A percentile compares a stretch with the other conserved stretches of the same genome.
Conservation (phyloP, 2,329 filamentous ascomycete species). For the Monilinia laxa region DNA sequence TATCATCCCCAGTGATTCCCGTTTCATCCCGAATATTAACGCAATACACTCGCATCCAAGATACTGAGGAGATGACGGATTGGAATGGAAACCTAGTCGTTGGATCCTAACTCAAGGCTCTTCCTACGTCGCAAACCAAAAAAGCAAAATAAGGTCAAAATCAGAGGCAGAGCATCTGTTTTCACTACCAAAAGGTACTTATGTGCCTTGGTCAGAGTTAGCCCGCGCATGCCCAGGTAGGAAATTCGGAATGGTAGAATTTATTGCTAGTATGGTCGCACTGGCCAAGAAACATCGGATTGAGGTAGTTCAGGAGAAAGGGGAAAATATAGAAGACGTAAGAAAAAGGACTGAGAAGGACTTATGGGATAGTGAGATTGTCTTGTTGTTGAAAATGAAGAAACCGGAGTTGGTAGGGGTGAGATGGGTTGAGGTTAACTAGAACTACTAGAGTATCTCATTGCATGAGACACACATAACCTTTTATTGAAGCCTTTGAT, state of each 20-base stretch:
- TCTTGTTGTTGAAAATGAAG: too few species aligned
- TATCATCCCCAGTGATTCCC: neutral
- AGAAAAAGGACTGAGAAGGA: neutral
- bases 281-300: neutral
- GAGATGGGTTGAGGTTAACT: slow-evolving; percentile 7
- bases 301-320: neutral
- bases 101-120: neutral
- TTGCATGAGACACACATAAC: neutral
- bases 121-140: neutral
- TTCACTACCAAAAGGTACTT: slow-evolving; percentile 21
- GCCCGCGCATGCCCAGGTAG: slow-evolving; percentile 26
- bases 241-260: slow-evolving; percentile 30
- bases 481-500: neutral
- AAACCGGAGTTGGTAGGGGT: too few species aligned
- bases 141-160: neutral
- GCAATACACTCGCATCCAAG: neutral
- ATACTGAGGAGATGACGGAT: neutral
- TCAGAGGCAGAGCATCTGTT: slow-evolving; percentile 2
- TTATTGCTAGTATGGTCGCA: slow-evolving; percentile 15
- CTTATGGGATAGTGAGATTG: too few species aligned
- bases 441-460: neutral
- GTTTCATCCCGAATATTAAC: neutral
- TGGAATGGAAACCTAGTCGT: slow-evolving; percentile 1
- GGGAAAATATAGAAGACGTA: neutral
- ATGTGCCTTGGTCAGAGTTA: slow-evolving; percentile 28